These are phyloP conservation scores for Flaveria robusta DNA, from an alignment of 129 eudicot genomes.

Conservation along the genomic window DNA sequence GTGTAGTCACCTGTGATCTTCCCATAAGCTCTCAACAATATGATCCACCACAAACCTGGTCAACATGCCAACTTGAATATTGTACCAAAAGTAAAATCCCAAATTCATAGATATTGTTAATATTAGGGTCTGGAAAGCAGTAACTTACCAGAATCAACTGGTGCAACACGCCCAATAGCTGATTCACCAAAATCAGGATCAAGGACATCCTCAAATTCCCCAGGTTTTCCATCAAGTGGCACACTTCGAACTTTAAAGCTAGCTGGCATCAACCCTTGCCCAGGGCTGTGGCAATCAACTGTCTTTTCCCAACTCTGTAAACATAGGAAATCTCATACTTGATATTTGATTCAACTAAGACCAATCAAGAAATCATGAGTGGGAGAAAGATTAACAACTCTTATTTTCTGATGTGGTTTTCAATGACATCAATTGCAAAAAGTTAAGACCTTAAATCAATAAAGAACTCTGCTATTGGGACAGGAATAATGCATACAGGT, in stretches of 20 bases:
- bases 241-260: conserved; percentile 81
- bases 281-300: conserved; percentile 95
- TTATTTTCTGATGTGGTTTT: neutral
- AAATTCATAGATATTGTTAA: neutral
- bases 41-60: conserved; percentile 92
- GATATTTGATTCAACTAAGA: conserved; percentile 5
- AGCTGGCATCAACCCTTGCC: conserved; percentile 98
- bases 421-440: neutral
- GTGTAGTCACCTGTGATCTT: conserved; percentile 73
- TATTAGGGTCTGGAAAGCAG: neutral
- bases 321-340: conserved; percentile 12
- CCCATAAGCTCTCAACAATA: conserved; percentile 76
- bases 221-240: conserved; percentile 68
- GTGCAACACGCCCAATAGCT: conserved; percentile 98
- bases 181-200: conserved; percentile 99
- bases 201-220: conserved; percentile 78
- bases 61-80: conserved; percentile 19
- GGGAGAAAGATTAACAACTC: neutral
- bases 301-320: conserved; percentile 96
- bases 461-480: neutral
- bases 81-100: neutral
- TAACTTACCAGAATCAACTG: conserved; percentile 81
- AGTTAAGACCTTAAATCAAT: neutral
- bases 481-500: neutral
- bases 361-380: neutral